Conservation (phyloP, 352 stramenopile genomes). For the Phytophthora europaea region DNA sequence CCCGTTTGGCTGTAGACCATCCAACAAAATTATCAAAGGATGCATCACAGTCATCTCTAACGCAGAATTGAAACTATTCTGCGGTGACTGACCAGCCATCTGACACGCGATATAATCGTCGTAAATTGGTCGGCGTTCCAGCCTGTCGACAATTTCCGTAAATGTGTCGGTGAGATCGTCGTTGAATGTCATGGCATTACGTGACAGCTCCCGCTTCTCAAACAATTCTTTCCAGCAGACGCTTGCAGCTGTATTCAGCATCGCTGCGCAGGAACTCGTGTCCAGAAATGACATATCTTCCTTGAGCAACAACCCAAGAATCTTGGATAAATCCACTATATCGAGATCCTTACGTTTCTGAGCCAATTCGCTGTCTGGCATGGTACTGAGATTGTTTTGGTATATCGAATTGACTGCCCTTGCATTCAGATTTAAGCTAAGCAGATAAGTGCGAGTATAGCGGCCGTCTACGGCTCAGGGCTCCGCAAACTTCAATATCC, state of each 20-base stretch:
- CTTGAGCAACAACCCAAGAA: background rate
- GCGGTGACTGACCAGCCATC: background rate
- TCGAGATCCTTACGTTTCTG: background rate
- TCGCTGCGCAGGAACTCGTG: background rate
- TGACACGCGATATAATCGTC: background rate
- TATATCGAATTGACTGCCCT: background rate
- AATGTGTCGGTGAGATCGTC: background rate
- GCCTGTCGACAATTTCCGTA: background rate
- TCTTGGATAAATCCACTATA: background rate
- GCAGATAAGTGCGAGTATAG: background rate
- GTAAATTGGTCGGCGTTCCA: background rate
- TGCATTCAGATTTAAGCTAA: background rate
- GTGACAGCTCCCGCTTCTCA: background rate
- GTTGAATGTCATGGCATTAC: background rate
- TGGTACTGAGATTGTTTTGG: background rate
- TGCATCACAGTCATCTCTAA: background rate
- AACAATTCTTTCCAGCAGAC: background rate
- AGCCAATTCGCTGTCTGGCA: background rate
- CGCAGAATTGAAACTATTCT: background rate
- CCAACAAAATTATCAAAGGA: background rate
- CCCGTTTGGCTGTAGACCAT: background rate
- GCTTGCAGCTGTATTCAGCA: background rate
- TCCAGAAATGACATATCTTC: background rate
- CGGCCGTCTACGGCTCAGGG: background rate
- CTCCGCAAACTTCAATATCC: too few relatives aligned